Evolutionary conservation across 2,329 filamentous ascomycete species (phyloP), one percentile per base, ranked within the genome.

Genomic region (Neonectria coccinea): DNA sequence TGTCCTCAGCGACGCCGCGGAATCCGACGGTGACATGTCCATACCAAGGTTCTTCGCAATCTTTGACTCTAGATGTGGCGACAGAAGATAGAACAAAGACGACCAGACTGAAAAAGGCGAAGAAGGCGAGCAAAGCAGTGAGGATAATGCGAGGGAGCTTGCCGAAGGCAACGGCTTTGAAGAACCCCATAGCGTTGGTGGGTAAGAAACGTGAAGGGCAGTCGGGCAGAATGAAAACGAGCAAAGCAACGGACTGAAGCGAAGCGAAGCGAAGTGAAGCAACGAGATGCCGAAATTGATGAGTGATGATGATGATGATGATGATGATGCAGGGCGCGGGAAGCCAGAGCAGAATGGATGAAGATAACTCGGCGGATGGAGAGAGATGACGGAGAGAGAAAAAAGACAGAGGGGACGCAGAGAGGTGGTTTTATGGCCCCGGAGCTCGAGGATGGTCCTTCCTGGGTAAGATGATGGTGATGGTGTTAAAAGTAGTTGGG

Each of bases 31-130:
- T 47, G 27, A 18, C 39, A 20, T 42, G n/a, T 42, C 18, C 39
- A n/a, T 42, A 42, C 39, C 39, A 42, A 18, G 39, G n/a, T 18
- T 42, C 39, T 20, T 42, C 14, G 11, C 45, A 58, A 4, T 18
- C 5, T 29, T 22, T 50, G 56, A 58, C 25, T 20, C 18, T 47
- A 20, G 29, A n/a, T 14, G 70, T 57, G 41, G 70, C 48, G 18
- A 68, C 22, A 7, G 63, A 20, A 10, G 67, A 56, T 33, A 74
- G 44, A 31, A 71, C 33, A 57, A 70, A 52, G 44, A 76, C 70
- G 39, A 67, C 10, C 14, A 75, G 54, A 56, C 71, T 75, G 50
- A 54, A 50, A 9, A 73, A 0, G 41, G 33, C 51, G 48, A 74
- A 75, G 53, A 72, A n/a, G 42, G 33, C 50, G 9, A 75, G 55